Conservation (phyloP, 2,329 filamentous ascomycete species). For the Talaromyces sp. region DNA sequence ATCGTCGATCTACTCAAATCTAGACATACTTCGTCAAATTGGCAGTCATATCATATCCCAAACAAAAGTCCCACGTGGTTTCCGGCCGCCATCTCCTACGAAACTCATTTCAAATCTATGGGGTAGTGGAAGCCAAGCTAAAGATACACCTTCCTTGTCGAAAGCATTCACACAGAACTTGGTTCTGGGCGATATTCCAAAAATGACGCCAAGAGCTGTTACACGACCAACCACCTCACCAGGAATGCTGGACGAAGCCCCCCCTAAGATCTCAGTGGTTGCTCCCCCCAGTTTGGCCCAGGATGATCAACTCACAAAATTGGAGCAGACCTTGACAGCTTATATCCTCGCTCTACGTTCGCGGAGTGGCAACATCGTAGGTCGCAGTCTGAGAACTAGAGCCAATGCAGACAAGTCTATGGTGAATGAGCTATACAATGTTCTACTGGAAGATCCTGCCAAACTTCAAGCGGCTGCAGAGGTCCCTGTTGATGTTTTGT, state of each 20-base stretch:
- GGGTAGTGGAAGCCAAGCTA: slow-evolving; percentile 54
- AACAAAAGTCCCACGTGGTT: slow-evolving; percentile 58
- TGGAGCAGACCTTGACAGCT: slow-evolving; percentile 82
- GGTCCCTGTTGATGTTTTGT: slow-evolving; percentile 76
- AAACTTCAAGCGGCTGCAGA: slow-evolving; percentile 74
- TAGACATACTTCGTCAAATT: slow-evolving; percentile 70
- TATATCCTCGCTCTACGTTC: slow-evolving; percentile 79
- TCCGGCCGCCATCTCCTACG: slow-evolving; percentile 78
- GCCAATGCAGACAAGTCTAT: slow-evolving; percentile 68
- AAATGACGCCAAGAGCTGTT: slow-evolving; percentile 38
- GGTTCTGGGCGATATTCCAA: slow-evolving; percentile 44
- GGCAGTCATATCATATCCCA: slow-evolving; percentile 61
- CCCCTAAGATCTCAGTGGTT: slow-evolving; percentile 48
- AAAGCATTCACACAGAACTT: slow-evolving; percentile 37
- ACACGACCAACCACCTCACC: slow-evolving; percentile 45
- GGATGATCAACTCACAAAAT: slow-evolving; percentile 64
- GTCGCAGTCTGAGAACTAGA: slow-evolving; percentile 69
- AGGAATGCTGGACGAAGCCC: slow-evolving; percentile 29
- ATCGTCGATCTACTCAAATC: slow-evolving; percentile 72
- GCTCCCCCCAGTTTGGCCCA: slow-evolving; percentile 53
- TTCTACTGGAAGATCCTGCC: slow-evolving; percentile 76
- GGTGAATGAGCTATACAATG: slow-evolving; percentile 88
- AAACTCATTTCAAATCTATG: slow-evolving; percentile 86
- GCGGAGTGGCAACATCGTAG: slow-evolving; percentile 82
- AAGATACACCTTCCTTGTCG: slow-evolving; percentile 32